Percentiles rank a stretch among this genome's conserved stretches.
These are phyloP conservation scores for Trichopus zeylanicus DNA, from an alignment of 116 monocot species.

Conservation along the genomic window DNA sequence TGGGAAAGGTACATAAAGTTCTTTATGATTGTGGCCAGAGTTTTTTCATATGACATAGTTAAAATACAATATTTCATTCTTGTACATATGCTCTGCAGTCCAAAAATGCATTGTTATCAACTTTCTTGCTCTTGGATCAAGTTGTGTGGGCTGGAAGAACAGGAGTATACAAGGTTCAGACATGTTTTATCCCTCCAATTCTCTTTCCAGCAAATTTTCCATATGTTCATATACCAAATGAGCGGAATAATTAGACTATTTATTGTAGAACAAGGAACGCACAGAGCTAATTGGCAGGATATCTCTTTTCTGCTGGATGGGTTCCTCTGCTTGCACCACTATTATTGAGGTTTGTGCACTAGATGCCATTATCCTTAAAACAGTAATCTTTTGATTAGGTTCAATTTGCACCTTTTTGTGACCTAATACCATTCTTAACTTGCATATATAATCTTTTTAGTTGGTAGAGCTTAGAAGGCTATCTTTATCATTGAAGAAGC, in stretches of 20 bases:
- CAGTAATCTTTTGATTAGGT: neutral
- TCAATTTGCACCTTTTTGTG: neutral
- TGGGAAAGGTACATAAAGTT: slow-evolving; percentile 44
- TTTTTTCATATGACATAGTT: too few relatives aligned
- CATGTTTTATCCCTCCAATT: neutral
- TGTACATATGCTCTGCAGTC: slow-evolving; percentile 24
- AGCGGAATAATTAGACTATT: neutral
- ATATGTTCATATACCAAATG: neutral
- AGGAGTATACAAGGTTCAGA: slow-evolving; percentile 54
- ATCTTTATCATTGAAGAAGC: slow-evolving; percentile 42
- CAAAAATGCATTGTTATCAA: slow-evolving; percentile 55
- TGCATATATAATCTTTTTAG: slow-evolving; percentile 9
- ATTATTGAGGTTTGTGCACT: slow-evolving; percentile 40
- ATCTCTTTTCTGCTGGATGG: slow-evolving; percentile 61
- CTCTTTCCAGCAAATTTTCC: neutral
- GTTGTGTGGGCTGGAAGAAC: slow-evolving; percentile 61
- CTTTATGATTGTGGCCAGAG: neutral
- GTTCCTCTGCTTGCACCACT: slow-evolving; percentile 43
- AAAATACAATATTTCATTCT: neutral
- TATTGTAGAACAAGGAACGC: slow-evolving; percentile 55
- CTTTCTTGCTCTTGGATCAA: slow-evolving; percentile 68
- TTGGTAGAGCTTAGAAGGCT: slow-evolving; percentile 46
- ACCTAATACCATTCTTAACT: neutral
- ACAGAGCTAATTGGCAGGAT: slow-evolving; percentile 48
- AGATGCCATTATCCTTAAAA: neutral